A percentile compares a stretch with the other conserved stretches of the same genome.
Evolutionary conservation across 1,284 basidiomycete genomes (phyloP).

Genomic region (Apiotrichum laibachii): DNA sequence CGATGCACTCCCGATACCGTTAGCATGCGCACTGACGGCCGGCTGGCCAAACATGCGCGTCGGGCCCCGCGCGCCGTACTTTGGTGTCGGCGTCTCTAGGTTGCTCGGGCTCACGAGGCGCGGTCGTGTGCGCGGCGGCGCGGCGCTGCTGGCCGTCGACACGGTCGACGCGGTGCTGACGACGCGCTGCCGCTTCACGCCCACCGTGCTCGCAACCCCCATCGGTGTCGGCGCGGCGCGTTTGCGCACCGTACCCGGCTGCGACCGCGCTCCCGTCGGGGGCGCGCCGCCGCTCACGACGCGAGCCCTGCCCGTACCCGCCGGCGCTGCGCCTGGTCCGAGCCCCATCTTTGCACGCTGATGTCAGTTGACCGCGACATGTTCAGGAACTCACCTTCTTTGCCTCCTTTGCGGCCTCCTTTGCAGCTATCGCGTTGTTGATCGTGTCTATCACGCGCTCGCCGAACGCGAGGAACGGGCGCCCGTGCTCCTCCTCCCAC

Average conservation of each 20-base stretch:
- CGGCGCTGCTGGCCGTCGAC: slow-evolving; percentile 6
- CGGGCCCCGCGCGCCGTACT: neutral
- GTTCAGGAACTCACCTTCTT: slow-evolving; percentile 51
- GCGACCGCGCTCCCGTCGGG: slow-evolving; percentile 1
- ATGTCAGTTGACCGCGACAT: neutral
- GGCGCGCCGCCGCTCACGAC: neutral
- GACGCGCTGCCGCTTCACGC: slow-evolving; percentile 20
- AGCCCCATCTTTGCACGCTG: slow-evolving; percentile 30
- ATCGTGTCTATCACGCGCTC: slow-evolving; percentile 77
- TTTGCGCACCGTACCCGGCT: slow-evolving; percentile 22
- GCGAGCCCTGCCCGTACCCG: slow-evolving; percentile 16
- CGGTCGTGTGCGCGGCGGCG: slow-evolving; percentile 9
- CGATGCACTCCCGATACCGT: neutral
- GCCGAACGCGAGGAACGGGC: slow-evolving; percentile 81
- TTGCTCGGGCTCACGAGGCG: slow-evolving; percentile 1
- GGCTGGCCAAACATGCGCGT: slow-evolving; percentile 12
- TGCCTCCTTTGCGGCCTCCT: slow-evolving; percentile 70
- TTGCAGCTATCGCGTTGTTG: slow-evolving; percentile 63
- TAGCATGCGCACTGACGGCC: slow-evolving; percentile 9
- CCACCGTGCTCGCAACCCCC: slow-evolving; percentile 1
- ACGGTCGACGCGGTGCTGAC: slow-evolving; percentile 10
- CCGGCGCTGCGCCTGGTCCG: slow-evolving; percentile 26
- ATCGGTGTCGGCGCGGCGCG: slow-evolving; percentile 42
- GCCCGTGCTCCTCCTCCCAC: slow-evolving; percentile 80
- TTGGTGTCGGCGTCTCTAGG: slow-evolving; percentile 7